These are phyloP conservation scores for Linum usitatissimum DNA, from an alignment of 345 rosid species.

Conservation along the genomic window DNA sequence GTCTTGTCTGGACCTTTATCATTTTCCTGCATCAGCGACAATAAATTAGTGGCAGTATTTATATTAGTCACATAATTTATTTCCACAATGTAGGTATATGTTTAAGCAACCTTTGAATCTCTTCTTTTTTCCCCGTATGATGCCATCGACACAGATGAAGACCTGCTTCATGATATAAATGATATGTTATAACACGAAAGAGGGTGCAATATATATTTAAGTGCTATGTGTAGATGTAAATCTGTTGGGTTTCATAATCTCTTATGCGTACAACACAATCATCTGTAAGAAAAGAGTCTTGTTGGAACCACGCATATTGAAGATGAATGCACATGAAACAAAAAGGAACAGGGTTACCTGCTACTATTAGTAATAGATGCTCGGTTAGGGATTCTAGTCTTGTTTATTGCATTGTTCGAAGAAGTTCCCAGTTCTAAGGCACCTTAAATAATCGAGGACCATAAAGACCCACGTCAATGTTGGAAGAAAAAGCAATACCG, in stretches of 20 bases:
- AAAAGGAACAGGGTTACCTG: not conserved
- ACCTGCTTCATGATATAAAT: not conserved
- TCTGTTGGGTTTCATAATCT: not conserved
- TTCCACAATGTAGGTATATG: no score
- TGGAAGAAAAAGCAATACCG: conserved; percentile 7
- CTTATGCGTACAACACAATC: not conserved
- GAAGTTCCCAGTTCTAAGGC: not conserved
- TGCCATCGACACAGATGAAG: not conserved
- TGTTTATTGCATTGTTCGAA: not conserved
- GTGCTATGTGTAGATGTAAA: not conserved
- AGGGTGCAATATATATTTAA: no score
- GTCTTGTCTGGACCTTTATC: not conserved
- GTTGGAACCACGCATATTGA: no score
- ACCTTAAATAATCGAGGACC: conserved; percentile 18
- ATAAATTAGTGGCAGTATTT: no score
- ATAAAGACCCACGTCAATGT: conserved; percentile 16
- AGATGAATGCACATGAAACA: no score
- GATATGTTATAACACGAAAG: not conserved
- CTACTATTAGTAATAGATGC: not conserved
- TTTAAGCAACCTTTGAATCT: not conserved
- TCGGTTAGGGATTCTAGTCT: not conserved
- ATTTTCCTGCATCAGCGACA: not conserved
- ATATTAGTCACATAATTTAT: no score
- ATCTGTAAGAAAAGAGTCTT: not conserved
- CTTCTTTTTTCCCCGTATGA: not conserved